These are phyloP conservation scores for Talaromyces sp. DNA, from an alignment of 2,329 filamentous ascomycete genomes.

Conservation along the genomic window DNA sequence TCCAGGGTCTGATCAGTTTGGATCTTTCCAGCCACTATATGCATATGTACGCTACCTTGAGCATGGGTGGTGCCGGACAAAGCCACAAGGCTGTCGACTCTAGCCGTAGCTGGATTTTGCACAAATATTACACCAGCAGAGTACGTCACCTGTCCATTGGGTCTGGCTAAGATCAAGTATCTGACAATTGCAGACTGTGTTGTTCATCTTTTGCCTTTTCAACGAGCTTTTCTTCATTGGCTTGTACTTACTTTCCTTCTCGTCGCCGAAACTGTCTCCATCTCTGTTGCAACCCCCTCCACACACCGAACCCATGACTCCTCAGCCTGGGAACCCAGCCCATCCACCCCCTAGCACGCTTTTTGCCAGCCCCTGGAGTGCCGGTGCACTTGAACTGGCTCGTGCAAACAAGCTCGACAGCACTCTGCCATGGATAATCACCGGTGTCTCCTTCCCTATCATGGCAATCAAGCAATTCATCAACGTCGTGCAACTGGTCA, in stretches of 20 bases:
- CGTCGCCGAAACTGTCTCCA: constrained; percentile 79
- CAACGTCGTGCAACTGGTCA: constrained; percentile 89
- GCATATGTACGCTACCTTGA: constrained; percentile 95
- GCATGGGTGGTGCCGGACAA: constrained; percentile 71
- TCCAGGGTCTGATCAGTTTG: constrained; percentile 86
- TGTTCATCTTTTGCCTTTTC: constrained; percentile 83
- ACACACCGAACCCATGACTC: constrained; percentile 50
- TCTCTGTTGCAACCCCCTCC: constrained; percentile 66
- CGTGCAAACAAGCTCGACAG: constrained; percentile 90
- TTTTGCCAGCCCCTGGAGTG: constrained; percentile 85
- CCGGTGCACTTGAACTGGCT: constrained; percentile 85
- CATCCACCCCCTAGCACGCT: constrained; percentile 59
- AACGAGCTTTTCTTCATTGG: constrained; percentile 99
- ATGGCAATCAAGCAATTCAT: constrained; percentile 91
- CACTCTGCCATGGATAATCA: constrained; percentile 71
- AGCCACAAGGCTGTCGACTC: constrained; percentile 94
- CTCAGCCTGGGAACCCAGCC: constrained; percentile 59
- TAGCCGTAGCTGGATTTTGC: constrained; percentile 80
- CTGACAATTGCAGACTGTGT: constrained; percentile 59
- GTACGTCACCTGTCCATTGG: constrained; percentile 46
- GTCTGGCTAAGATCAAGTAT: neutral
- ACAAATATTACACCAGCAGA: constrained; percentile 96
- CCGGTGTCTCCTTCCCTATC: constrained; percentile 72
- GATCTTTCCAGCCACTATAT: constrained; percentile 97
- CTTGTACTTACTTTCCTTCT: constrained; percentile 95